These are phyloP conservation scores for Fusarium sp. DNA, from an alignment of 2,329 filamentous ascomycete genomes.

Conservation along the genomic window DNA sequence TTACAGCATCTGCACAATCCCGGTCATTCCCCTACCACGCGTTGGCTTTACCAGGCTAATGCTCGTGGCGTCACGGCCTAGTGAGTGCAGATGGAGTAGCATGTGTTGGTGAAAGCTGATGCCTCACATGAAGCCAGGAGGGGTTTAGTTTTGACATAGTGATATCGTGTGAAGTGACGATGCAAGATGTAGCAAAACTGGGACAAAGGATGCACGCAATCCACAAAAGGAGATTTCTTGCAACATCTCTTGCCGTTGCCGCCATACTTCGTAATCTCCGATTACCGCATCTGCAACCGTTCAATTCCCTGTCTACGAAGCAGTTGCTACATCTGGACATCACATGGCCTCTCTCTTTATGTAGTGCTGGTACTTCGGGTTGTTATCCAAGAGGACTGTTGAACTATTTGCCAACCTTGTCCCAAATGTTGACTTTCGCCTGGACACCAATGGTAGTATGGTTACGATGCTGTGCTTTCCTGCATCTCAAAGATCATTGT, in stretches of 20 bases:
- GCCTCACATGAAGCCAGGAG: background rate
- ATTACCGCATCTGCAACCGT: background rate
- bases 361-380: background rate
- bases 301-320: background rate
- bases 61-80: background rate
- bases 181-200: background rate
- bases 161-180: background rate
- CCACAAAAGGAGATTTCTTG: background rate
- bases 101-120: background rate
- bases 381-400: background rate
- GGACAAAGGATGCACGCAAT: background rate
- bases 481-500: background rate
- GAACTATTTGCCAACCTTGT: background rate
- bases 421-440: background rate
- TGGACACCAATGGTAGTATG: background rate
- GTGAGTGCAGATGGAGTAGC: background rate
- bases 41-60: background rate
- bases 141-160: background rate
- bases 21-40: background rate
- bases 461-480: background rate
- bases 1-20: background rate
- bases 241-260: background rate
- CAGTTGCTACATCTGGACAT: background rate
- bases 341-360: background rate
- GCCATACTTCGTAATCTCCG: background rate